These are phyloP conservation scores for Herpetospermum pedunculosum DNA, from an alignment of 306 rosid species.

Conservation along the genomic window DNA sequence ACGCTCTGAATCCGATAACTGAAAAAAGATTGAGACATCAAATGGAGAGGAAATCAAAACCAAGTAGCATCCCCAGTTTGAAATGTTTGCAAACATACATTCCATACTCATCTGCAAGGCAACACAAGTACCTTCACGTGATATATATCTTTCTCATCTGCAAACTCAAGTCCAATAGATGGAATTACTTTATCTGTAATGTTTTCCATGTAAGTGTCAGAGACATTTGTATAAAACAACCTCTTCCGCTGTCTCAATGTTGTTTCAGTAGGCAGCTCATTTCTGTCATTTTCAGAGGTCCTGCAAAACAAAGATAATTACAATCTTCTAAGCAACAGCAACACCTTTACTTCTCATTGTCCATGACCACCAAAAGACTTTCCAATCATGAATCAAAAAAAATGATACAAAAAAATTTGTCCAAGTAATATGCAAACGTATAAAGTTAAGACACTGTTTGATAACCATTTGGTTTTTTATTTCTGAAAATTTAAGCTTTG, in stretches of 20 bases:
- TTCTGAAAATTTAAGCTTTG: no score
- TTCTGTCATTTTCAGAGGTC: conserved; percentile 15
- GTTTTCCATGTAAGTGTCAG: conserved; percentile 24
- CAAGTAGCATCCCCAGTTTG: not conserved
- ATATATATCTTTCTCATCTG: conserved; percentile 29
- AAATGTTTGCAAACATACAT: not conserved
- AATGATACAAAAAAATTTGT: not conserved
- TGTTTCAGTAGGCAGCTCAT: conserved; percentile 4
- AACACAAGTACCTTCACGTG: conserved; percentile 25
- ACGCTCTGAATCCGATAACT: conserved; percentile 23
- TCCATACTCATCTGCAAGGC: not conserved
- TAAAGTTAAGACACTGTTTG: no score
- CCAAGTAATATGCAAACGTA: not conserved
- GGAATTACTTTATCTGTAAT: conserved; percentile 12
- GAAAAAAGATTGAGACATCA: not conserved
- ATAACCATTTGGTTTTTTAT: no score
- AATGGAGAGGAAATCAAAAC: not conserved
- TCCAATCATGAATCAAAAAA: not conserved
- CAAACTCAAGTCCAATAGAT: conserved; percentile 19
- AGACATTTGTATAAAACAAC: conserved; percentile 21
- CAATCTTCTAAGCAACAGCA: not conserved
- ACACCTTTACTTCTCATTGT: not conserved
- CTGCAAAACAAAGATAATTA: conserved; percentile 10
- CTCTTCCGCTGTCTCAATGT: conserved; percentile 12
- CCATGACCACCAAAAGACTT: not conserved